Evolutionary conservation across 768 basidiomycete species (phyloP).

Genomic region (Psilocybe cubensis): DNA sequence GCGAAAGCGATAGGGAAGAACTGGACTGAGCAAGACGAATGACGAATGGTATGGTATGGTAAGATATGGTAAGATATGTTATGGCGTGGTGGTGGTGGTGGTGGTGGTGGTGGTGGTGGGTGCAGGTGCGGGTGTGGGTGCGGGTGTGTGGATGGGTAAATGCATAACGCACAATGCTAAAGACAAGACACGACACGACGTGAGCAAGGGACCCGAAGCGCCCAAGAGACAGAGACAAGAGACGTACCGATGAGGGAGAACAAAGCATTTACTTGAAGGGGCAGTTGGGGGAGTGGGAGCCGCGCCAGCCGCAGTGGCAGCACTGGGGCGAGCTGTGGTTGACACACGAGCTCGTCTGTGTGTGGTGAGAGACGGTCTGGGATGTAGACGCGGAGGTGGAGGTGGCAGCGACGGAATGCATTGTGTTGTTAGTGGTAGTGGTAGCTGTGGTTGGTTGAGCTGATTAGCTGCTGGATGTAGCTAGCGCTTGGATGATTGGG

Average conservation of each 20-base stretch:
- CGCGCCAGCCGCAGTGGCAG: slow-evolving; percentile 78
- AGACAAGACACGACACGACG: neutral
- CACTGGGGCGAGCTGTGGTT: slow-evolving; percentile 73
- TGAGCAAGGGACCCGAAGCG: slow-evolving; percentile 14
- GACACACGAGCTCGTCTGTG: slow-evolving; percentile 26
- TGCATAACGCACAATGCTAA: slow-evolving; percentile 1
- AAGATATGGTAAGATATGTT: too few relatives aligned
- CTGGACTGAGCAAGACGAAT: slow-evolving; percentile 7
- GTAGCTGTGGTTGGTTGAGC: slow-evolving; percentile 9
- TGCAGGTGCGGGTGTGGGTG: too few relatives aligned
- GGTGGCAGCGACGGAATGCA: slow-evolving; percentile 11
- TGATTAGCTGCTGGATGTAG: neutral
- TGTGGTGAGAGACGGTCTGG: slow-evolving; percentile 24
- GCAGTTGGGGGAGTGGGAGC: slow-evolving; percentile 60
- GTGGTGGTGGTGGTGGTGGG: slow-evolving; percentile 8
- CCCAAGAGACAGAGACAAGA: too few relatives aligned
- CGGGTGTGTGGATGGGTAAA: neutral
- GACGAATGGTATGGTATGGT: slow-evolving; percentile 1
- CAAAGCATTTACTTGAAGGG: slow-evolving; percentile 34
- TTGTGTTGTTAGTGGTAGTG: slow-evolving; percentile 17
- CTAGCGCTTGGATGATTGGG: slow-evolving; percentile 8
- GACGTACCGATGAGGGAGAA: slow-evolving; percentile 11
- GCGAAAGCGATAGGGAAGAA: slow-evolving; percentile 17
- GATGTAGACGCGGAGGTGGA: slow-evolving; percentile 24
- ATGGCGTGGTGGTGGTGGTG: too few relatives aligned